phyloP scores from a whole-genome alignment of 2,329 filamentous ascomycete genomes.

The Aspergillus thermomutatus region DNA sequence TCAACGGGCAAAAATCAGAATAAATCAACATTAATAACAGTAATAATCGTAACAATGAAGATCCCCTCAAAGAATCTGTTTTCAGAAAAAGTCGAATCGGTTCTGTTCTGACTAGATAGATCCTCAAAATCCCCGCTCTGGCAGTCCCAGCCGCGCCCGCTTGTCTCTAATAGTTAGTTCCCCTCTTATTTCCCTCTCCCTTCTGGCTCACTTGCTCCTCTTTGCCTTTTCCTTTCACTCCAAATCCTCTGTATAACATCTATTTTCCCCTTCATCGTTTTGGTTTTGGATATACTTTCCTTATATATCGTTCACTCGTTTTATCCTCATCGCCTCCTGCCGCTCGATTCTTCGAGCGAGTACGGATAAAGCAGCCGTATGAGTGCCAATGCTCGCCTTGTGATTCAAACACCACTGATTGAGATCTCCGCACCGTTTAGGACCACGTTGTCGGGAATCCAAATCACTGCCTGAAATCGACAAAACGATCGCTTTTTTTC shows the following conservation, averaged over 20 bases:
- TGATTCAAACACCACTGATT: slow-evolving; percentile 24
- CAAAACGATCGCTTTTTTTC: slow-evolving; percentile 20
- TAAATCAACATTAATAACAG: neutral
- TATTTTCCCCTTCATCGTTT: slow-evolving; percentile 19
- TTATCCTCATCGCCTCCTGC: slow-evolving; percentile 6
- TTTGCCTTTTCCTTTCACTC: slow-evolving; percentile 13
- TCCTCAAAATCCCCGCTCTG: neutral
- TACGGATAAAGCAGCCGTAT: slow-evolving; percentile 9
- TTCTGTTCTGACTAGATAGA: neutral
- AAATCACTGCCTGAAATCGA: slow-evolving; percentile 7
- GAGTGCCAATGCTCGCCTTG: slow-evolving; percentile 13
- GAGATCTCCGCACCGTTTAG: slow-evolving; percentile 35
- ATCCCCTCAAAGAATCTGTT: neutral
- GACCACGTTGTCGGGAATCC: slow-evolving; percentile 13
- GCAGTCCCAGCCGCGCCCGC: slow-evolving; percentile 17
- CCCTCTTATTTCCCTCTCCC: slow-evolving; percentile 14
- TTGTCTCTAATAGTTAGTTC: slow-evolving; percentile 16
- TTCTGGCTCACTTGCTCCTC: slow-evolving; percentile 14
- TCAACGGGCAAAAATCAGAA: neutral
- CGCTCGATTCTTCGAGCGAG: slow-evolving; percentile 13
- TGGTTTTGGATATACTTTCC: slow-evolving; percentile 8
- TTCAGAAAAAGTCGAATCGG: slow-evolving; percentile 4
- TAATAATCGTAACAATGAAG: slow-evolving; percentile 1
- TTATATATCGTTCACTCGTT: slow-evolving; percentile 24
- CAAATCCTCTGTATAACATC: slow-evolving; percentile 27